Percentiles rank a stretch among this genome's conserved stretches.
phyloP scores from a whole-genome alignment of 2,329 filamentous ascomycete species.

The Emericellopsis atlantica region DNA sequence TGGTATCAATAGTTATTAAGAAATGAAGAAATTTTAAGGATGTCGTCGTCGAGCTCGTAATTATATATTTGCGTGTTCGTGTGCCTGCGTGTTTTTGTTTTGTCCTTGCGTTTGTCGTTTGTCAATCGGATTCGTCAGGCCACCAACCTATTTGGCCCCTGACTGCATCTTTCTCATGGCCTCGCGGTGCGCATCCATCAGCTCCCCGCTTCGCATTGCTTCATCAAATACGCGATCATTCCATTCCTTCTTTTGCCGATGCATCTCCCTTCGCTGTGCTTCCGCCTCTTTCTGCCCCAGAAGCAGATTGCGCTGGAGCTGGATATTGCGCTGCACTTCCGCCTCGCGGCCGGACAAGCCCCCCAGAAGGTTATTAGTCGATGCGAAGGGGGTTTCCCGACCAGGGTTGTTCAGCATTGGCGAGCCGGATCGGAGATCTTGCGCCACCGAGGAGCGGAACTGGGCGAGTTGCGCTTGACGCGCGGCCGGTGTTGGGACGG shows the following conservation, averaged over 20 bases:
- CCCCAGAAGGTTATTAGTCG: slow-evolving; percentile 15
- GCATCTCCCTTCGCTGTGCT: slow-evolving; percentile 44
- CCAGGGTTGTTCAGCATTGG: slow-evolving; percentile 18
- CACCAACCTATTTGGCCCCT: too few species aligned
- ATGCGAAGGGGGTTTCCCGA: slow-evolving; percentile 25
- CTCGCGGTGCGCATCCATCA: slow-evolving; percentile 66
- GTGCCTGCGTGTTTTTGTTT: too few species aligned
- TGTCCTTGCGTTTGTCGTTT: too few species aligned
- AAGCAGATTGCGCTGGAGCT: slow-evolving; percentile 41
- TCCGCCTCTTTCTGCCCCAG: slow-evolving; percentile 52
- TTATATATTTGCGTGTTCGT: too few species aligned
- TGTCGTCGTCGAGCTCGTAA: too few species aligned
- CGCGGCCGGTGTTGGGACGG: slow-evolving; percentile 24
- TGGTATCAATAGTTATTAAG: too few species aligned
- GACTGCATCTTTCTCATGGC: slow-evolving; percentile 69
- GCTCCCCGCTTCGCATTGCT: slow-evolving; percentile 62
- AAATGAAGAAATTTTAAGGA: too few species aligned
- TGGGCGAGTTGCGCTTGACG: slow-evolving; percentile 50
- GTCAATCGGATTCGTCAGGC: too few species aligned
- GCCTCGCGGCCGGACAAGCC: slow-evolving; percentile 17
- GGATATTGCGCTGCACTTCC: slow-evolving; percentile 34
- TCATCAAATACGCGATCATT: slow-evolving; percentile 56
- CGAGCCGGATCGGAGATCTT: slow-evolving; percentile 39
- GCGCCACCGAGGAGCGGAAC: slow-evolving; percentile 54
- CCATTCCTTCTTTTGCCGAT: slow-evolving; percentile 42